Evolutionary conservation across 768 basidiomycete species (phyloP).

Genomic region (Hericium rajendrae): DNA sequence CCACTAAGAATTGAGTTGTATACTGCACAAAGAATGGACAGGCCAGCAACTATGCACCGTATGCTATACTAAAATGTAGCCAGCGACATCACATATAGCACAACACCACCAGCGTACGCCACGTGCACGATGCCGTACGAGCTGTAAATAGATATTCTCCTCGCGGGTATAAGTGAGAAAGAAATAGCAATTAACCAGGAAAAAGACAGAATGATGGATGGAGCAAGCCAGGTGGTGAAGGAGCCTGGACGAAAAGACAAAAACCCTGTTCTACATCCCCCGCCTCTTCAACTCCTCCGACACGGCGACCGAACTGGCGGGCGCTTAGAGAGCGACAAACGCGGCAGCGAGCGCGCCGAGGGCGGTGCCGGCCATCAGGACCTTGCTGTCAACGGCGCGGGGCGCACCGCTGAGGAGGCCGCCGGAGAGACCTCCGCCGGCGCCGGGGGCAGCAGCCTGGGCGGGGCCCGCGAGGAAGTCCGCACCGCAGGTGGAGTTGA

Average conservation of each 20-base stretch:
- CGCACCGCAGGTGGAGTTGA: slow-evolving; percentile 55
- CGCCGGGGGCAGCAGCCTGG: slow-evolving; percentile 38
- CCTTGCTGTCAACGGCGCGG: slow-evolving; percentile 17
- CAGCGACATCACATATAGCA: slow-evolving; percentile 1
- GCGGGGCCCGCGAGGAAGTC: slow-evolving; percentile 62
- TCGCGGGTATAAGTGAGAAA: not conserved
- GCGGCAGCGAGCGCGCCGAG: slow-evolving; percentile 26
- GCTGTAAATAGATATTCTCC: not conserved
- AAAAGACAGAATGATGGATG: not conserved
- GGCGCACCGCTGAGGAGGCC: slow-evolving; percentile 25
- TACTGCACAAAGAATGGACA: not conserved
- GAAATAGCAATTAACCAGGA: not conserved
- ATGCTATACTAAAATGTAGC: not conserved
- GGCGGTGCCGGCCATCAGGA: slow-evolving; percentile 22
- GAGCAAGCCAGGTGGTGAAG: no score
- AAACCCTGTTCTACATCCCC: not conserved
- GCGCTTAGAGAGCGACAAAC: slow-evolving; percentile 14
- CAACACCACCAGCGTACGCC: not conserved
- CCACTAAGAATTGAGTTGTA: not conserved
- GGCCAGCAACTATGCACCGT: not conserved
- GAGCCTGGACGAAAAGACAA: slow-evolving; percentile 11
- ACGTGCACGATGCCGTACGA: not conserved
- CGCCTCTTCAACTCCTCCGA: not conserved
- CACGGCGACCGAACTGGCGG: not conserved
- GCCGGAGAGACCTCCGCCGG: slow-evolving; percentile 36